Base-by-base conservation (phyloP, 192 early-diverging fungal species). In the Backusella luteola region DNA sequence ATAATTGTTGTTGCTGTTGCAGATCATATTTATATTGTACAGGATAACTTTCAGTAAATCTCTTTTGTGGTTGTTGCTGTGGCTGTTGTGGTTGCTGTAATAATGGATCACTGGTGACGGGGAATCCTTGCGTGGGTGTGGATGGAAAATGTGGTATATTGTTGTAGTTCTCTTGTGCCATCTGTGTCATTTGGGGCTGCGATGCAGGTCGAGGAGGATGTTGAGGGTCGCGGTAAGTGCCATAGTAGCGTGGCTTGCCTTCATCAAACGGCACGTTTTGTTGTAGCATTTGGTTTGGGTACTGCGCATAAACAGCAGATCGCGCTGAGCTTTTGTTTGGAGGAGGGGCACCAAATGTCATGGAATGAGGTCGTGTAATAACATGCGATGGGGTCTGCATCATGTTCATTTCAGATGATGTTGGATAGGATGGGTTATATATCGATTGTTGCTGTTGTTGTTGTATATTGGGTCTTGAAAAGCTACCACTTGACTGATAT, bases 311-410 rank as follows among this genome's bases (percentile, higher is more conserved):
- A 38, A 35, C 68, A 69, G 35, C n/a, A 9, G 68, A 36, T 41
- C 68, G 68, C 38, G 38, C 68, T 41, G 21, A 23, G 2, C n/a
- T 49, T 71, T 29, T 44, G 39, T 46, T 49, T 17, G 70, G 39
- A 19, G 70, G 39, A 32, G 70, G 7, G 6, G 70, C 70, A 1
- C 70, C 70, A 46, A 49, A 71, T 23, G 70, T 71, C 70, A 71
- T 71, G 14, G 70, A 71, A 19, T 71, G 70, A 4, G 70, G 70
- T 15, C 70, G 41, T 29, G 14, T 46, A 7, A 71, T 71, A 71
- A 19, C 23, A 6, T 32, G 69, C 21, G 34, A 38, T 15, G 69
- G 41, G 0, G 21, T 41, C 19, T 68, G 67, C 17, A 68, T 35
- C 67, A 68, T 49, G 14, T 41, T 32, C 42, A 71, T 44, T 21